Conservation (phyloP, 257 asterid genomes). For the Leptodermis oblonga region DNA sequence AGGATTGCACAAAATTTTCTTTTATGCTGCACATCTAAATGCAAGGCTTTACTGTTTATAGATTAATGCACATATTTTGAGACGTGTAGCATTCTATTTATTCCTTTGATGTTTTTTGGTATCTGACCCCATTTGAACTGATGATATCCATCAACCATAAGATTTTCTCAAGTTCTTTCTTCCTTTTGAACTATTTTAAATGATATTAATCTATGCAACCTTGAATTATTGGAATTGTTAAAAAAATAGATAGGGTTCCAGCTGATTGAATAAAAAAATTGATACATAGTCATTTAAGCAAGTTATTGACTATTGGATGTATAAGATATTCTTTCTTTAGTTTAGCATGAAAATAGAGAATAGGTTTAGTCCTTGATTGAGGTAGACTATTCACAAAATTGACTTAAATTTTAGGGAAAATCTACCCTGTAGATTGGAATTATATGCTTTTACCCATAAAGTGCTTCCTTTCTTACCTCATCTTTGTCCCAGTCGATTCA, state of each 20-base stretch:
- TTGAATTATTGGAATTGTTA: background rate
- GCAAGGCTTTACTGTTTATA: slow-evolving; percentile 12
- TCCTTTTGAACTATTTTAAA: background rate
- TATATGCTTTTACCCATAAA: background rate
- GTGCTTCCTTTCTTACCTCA: background rate
- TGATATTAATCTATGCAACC: background rate
- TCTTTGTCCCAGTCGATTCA: background rate
- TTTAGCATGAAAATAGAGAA: background rate
- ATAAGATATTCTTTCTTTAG: background rate
- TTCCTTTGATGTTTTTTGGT: slow-evolving; percentile 39
- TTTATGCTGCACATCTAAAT: too few relatives aligned
- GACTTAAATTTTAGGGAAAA: background rate
- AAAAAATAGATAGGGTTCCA: background rate
- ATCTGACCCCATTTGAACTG: slow-evolving; percentile 44
- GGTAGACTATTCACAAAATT: background rate
- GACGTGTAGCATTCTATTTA: slow-evolving; percentile 30
- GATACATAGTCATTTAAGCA: background rate
- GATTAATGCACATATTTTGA: slow-evolving; percentile 58
- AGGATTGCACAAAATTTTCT: too few relatives aligned
- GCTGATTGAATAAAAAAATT: background rate
- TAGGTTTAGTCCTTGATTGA: background rate
- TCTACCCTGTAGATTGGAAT: background rate
- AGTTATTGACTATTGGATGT: background rate
- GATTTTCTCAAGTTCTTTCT: slow-evolving; percentile 16
- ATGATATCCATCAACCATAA: slow-evolving; percentile 78